A percentile compares a stretch with the other conserved stretches of the same genome.
Conservation (phyloP, 2,329 filamentous ascomycete genomes). For the Botrytis cinerea region DNA sequence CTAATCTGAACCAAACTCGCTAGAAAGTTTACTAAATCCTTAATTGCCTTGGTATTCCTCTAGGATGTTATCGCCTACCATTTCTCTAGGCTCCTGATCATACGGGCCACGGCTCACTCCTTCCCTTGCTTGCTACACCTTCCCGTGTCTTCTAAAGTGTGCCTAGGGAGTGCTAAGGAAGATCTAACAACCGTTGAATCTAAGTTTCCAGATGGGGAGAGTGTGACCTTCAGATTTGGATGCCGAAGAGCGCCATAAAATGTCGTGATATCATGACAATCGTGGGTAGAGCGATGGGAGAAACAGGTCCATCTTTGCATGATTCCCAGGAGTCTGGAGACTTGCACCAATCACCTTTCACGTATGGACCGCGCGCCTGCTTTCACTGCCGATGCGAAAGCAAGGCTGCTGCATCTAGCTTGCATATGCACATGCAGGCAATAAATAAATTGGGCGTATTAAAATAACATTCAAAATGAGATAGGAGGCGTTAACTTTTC, state of each 20-base stretch:
- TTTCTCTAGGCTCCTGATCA: neutral
- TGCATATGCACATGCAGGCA: conserved; percentile 14
- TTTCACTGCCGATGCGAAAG: conserved; percentile 18
- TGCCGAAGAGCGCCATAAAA: neutral
- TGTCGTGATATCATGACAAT: neutral
- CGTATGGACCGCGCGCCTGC: conserved; percentile 9
- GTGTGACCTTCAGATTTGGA: neutral
- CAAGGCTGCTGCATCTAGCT: conserved; percentile 7
- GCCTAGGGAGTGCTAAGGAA: neutral
- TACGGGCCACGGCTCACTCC: neutral
- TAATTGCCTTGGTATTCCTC: neutral
- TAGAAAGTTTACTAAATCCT: neutral
- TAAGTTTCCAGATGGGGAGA: neutral
- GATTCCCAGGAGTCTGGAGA: neutral
- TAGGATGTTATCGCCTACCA: neutral
- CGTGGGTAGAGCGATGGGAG: neutral
- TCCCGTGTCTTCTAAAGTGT: neutral
- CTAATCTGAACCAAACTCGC: neutral
- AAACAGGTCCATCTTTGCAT: neutral
- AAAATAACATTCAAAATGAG: neutral
- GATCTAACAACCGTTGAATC: neutral
- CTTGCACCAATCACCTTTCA: neutral
- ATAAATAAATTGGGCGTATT: conserved; percentile 9
- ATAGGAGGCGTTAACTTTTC: conserved; percentile 13
- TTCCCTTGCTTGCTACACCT: neutral